Base-by-base conservation (phyloP, 495 filamentous ascomycete genomes). In the Clohesyomyces aquaticus region DNA sequence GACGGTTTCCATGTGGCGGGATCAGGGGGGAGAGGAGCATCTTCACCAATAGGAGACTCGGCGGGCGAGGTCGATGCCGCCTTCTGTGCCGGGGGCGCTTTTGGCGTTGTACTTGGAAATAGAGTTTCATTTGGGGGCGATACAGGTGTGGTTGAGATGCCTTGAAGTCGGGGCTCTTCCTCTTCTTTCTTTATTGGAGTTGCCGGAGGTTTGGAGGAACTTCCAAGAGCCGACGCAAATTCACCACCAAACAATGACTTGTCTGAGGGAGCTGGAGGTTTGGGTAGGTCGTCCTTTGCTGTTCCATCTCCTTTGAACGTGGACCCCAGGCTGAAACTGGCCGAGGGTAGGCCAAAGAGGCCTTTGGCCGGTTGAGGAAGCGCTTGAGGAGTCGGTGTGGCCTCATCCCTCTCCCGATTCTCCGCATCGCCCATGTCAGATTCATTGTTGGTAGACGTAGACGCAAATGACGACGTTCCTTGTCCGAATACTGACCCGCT, bases 261-360 rank as follows among this genome's bases (percentile, higher is more conserved):
- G 32, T 72, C 72, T 9, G 65, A 65, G 50, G 71, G 60, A 14
- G 76, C 77, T 12, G 73, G 66, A 19, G 81, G 74, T 38, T 83
- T 82, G 10, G 84, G 79, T 19, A 74, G 75, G 65, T 88, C 85
- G 63, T 88, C 85, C 50, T 82, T 83, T 23, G 82, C 82, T 53
- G 80, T 77, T 9, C 81, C 81, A 71, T 96, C 93, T 27, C 80
- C 80, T 73, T 94, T 91, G 76, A 97, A 97, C 14, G 85, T 88
- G 45, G 88, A 89, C 1, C 83, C 87, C 21, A 97, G 80, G 23
- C 85, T 84, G 72, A 97, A 96, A 0, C 82, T 80, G 53, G 75
- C 67, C 14, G 53, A 53, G 41, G 59, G 47, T 28, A 55, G 55
- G 49, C 50, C 65, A 50, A 67, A 72, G 35, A 64, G 62, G 54